Conservation (phyloP, 352 stramenopile genomes). For the Globisporangium yorkense region DNA sequence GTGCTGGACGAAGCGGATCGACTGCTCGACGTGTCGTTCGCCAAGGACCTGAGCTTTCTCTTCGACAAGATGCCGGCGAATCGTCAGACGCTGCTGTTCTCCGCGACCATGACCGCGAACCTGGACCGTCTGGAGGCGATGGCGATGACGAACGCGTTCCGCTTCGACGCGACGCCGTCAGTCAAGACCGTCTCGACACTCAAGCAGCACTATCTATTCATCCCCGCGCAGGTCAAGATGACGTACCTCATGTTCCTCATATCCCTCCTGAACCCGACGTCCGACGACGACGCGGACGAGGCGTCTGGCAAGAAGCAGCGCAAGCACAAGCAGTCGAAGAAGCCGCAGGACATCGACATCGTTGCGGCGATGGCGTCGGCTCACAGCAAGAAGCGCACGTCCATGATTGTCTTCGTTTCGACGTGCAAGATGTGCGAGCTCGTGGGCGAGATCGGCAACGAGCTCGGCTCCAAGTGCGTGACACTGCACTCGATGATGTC, state of each 20-base stretch:
- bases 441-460: conserved; percentile 93
- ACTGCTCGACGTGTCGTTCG: conserved; percentile 84
- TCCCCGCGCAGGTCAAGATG: conserved; percentile 95
- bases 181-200: conserved; percentile 90
- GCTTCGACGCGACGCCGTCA: conserved; percentile 69
- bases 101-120: conserved; percentile 95
- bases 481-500: conserved; percentile 98
- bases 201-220: conserved; percentile 98
- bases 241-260: conserved; percentile 93
- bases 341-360: conserved; percentile 11
- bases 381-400: conserved; percentile 38
- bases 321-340: conserved; percentile 8
- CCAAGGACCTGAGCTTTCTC: conserved; percentile 86
- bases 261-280: conserved; percentile 38
- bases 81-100: conserved; percentile 96
- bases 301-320: conserved; percentile 10
- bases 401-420: conserved; percentile 97
- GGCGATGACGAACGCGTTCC: conserved; percentile 58
- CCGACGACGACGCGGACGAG: conserved; percentile 34
- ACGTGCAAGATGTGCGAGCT: conserved; percentile 95
- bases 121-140: conserved; percentile 82
- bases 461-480: conserved; percentile 97
- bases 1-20: conserved; percentile 99
- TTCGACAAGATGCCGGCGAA: conserved; percentile 67
- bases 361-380: conserved; percentile 3